These are phyloP conservation scores for Penicillium crustosum DNA, from an alignment of 2,329 filamentous ascomycete genomes.

Conservation along the genomic window DNA sequence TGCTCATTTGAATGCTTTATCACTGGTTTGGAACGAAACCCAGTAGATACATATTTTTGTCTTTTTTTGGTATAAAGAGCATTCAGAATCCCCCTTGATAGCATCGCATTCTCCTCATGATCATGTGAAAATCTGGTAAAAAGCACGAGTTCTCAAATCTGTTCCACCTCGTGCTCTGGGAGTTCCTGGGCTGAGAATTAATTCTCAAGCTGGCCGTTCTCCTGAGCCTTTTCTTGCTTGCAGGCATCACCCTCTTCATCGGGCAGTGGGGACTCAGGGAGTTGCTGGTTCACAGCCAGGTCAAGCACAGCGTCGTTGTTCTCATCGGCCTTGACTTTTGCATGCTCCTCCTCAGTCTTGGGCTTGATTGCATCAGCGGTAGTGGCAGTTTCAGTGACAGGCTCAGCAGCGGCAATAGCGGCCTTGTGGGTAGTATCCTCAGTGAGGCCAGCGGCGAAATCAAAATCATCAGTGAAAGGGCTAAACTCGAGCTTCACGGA, in stretches of 20 bases:
- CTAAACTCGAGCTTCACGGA: neutral
- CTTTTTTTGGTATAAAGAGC: neutral
- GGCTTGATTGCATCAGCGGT: neutral
- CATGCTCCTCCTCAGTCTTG: neutral
- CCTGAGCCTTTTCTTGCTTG: neutral
- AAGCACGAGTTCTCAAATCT: neutral
- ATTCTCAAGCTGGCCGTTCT: neutral
- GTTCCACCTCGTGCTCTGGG: neutral
- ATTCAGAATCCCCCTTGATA: neutral
- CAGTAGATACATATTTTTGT: neutral
- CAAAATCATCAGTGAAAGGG: neutral
- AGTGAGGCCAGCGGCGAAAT: no score
- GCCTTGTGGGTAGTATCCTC: neutral
- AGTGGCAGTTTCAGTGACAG: neutral
- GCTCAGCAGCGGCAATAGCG: neutral
- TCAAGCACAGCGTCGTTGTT: neutral
- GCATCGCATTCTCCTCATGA: neutral
- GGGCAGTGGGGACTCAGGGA: neutral
- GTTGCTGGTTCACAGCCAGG: neutral
- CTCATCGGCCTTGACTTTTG: neutral
- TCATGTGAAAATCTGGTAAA: neutral
- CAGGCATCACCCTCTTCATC: neutral
- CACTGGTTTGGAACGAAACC: no score
- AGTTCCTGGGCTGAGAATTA: neutral
- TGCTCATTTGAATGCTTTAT: neutral